phyloP scores from a whole-genome alignment of 2,329 filamentous ascomycete species.

The Escovopsis sp. region DNA sequence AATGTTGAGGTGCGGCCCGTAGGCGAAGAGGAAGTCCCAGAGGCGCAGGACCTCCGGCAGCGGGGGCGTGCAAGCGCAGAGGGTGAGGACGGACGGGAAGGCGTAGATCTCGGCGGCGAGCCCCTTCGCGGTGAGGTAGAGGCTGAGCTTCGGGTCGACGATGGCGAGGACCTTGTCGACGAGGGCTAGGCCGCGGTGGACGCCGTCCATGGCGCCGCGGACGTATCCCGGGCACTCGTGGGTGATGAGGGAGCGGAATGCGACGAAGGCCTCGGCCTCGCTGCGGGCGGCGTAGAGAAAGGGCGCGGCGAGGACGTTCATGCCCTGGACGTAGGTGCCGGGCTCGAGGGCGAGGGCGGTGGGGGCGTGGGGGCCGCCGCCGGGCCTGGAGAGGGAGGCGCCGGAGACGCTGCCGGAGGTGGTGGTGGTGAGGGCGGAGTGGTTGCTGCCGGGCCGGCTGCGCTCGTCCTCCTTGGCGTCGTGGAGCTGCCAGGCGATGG shows the following conservation, averaged over 20 bases:
- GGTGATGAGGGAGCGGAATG: constrained; percentile 79
- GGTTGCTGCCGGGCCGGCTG: constrained; percentile 24
- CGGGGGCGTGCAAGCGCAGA: constrained; percentile 91
- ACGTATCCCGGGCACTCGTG: constrained; percentile 87
- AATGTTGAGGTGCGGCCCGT: constrained; percentile 87
- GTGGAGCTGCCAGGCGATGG: constrained; percentile 84
- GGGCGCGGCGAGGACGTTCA: constrained; percentile 94
- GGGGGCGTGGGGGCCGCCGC: too few relatives aligned
- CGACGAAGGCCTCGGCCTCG: constrained; percentile 86
- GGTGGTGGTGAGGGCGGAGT: constrained; percentile 15
- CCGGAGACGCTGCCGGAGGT: constrained; percentile 19
- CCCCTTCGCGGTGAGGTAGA: constrained; percentile 72
- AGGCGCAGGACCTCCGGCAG: constrained; percentile 82
- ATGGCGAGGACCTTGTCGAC: constrained; percentile 87
- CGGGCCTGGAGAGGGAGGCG: constrained; percentile 15
- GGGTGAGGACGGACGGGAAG: constrained; percentile 84
- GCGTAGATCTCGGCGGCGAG: constrained; percentile 91
- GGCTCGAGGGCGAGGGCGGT: constrained; percentile 37
- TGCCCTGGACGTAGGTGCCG: constrained; percentile 91
- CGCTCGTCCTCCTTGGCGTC: constrained; percentile 49
- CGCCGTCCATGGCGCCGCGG: constrained; percentile 89
- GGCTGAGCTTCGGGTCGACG: constrained; percentile 75
- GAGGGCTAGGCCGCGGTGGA: constrained; percentile 78
- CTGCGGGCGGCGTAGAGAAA: constrained; percentile 91
- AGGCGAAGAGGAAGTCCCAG: constrained; percentile 96